Base-by-base conservation (phyloP, 306 rosid species). In the Lablab purpureus region DNA sequence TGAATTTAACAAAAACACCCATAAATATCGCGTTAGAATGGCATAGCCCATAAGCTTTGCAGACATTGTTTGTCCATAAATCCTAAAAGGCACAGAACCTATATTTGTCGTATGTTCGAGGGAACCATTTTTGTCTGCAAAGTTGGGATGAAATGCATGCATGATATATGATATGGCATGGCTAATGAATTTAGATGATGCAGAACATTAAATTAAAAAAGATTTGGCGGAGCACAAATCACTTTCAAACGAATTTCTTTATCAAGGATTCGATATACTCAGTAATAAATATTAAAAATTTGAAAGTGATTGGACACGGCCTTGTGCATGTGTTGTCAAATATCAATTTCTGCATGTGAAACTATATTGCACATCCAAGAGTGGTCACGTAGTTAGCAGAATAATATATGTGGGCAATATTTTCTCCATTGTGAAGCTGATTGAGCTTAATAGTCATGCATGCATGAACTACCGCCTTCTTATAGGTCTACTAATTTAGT, bases 231-330 rank as follows among this genome's bases (percentile, higher is more conserved):
- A n/a, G 41, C 54, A 71, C 52, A 77, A 9, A 77, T 82, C 85
- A 55, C 78, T 78, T 83, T 78, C 80, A 73, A 65, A 10, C 55
- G 28, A 72, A 46, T 77, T 83, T 72, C 47, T 46, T 56, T 49
- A 34, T 30, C 12, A 71, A 64, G 49, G 25, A 7, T 58, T 82
- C n/a, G 60, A 60, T 76, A 54, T 11, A n/a, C 36, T 40, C 64
- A 55, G n/a, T 34, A 54, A 40, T 23, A 23, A 27, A 34, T 18
- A 22, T 10, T 72, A 74, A 77, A n/a, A 72, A 72, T 11, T 78
- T 65, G 83, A 78, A 72, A 78, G 73, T 72, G 80, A 83, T 77
- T 77, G 79, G 49, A 22, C 80, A 32, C 13, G 21, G 55, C 49
- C 30, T 64, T 45, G 32, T 79, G 10, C 22, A 18, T 71, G 83